Conservation (phyloP, 2,329 filamentous ascomycete species). For the Boeremia lycopersici region DNA sequence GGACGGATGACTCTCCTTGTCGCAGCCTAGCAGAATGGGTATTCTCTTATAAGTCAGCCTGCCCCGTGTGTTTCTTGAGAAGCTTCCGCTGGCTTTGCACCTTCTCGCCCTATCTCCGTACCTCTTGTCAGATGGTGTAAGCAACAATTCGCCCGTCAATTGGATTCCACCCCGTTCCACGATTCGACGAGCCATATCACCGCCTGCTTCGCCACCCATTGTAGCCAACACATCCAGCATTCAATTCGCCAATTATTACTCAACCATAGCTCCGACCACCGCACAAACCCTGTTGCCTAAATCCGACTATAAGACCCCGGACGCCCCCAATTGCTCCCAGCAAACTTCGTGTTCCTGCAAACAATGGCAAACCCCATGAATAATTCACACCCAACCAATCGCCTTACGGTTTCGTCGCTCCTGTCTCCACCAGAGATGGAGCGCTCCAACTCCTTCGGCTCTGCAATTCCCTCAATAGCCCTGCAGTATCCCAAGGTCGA, state of each 20-base stretch:
- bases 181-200: slow-evolving; percentile 28
- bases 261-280: slow-evolving; percentile 4
- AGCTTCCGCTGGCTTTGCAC: slow-evolving; percentile 29
- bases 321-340: slow-evolving; percentile 15
- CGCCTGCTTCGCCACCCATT: slow-evolving; percentile 32
- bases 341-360: slow-evolving; percentile 25
- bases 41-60: slow-evolving; percentile 32
- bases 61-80: slow-evolving; percentile 30
- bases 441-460: slow-evolving; percentile 48
- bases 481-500: slow-evolving; percentile 22
- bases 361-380: slow-evolving; percentile 38
- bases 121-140: slow-evolving; percentile 32
- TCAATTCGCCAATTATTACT: slow-evolving; percentile 13
- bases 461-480: slow-evolving; percentile 34
- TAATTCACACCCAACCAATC: slow-evolving; percentile 38
- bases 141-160: slow-evolving; percentile 35
- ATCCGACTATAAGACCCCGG: slow-evolving; percentile 15
- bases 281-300: slow-evolving; percentile 12
- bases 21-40: slow-evolving; percentile 16
- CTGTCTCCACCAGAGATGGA: slow-evolving; percentile 51
- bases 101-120: slow-evolving; percentile 36
- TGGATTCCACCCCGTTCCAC: slow-evolving; percentile 44
- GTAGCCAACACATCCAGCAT: slow-evolving; percentile 14
- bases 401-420: slow-evolving; percentile 46
- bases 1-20: slow-evolving; percentile 21